Evolutionary conservation across 331 rosid genomes (phyloP), one percentile per base, ranked within the genome.

Genomic region (Quercus tomentella): DNA sequence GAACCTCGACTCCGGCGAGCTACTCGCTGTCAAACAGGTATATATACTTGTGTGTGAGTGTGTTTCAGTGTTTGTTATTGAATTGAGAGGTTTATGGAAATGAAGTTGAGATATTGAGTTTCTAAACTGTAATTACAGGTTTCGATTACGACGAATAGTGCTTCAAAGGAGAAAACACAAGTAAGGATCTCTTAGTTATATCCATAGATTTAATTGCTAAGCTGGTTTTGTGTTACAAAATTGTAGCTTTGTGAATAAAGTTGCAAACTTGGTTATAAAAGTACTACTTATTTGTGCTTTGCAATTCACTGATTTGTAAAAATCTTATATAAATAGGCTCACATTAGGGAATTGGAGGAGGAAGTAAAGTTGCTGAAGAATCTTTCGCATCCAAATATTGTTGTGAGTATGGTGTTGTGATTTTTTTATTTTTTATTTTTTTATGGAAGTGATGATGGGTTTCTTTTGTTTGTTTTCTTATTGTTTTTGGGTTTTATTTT

Each of bases 301-400:
- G 76, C 55, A 37, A 52, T 68, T 71, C 14, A 28, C 63, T 72
- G 67, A 41, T 73, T 52, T 3, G 20, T 49, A 45, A 30, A 26
- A 21, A 75, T n/a, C 6, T 62, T 22, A 31, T 74, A 41, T 49
- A 14, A 49, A 56, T 82, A 91, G 97, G 96, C 92, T 77, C 89
- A 92, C 66, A 92, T 92, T 71, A 79, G 88, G 60, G 96, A 92
- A 88, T 85, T 92, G 57, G 97, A 92, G 83, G 96, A 92, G 79
- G 97, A 92, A 84, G 88, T 92, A 73, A 89, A 87, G 77, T 93
- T 89, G 81, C 86, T 92, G 66, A 91, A 89, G 90, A 89, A 92
- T 84, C 96, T 92, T 65, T 83, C 89, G 22, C 97, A 92, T 83
- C 87, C 92, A 45, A 92, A 91, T 74, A 92, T 92, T 78, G 97